A percentile compares a stretch with the other conserved stretches of the same genome.
phyloP scores from a whole-genome alignment of 805 yeast species.

The Starmerella bacillaris region DNA sequence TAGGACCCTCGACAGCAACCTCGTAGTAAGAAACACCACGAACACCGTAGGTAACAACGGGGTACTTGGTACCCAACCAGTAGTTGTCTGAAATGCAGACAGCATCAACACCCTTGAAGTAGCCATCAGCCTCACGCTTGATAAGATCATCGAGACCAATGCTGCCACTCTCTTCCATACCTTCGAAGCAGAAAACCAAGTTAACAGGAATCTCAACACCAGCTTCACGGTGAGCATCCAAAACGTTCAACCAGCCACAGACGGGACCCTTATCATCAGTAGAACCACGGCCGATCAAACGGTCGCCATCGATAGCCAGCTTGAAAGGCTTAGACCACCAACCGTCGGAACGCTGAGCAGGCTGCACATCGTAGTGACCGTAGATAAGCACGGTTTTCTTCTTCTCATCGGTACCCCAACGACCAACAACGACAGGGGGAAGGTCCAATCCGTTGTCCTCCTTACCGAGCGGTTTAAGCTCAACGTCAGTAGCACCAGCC shows the following conservation, averaged over 20 bases:
- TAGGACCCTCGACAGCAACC: conserved; percentile 68
- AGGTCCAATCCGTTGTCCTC: conserved; percentile 36
- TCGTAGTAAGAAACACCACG: conserved; percentile 94
- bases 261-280: conserved; percentile 99
- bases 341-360: conserved; percentile 81
- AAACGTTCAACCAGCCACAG: conserved; percentile 84
- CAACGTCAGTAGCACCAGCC: conserved; percentile 69
- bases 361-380: conserved; percentile 98
- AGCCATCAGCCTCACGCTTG: conserved; percentile 54
- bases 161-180: conserved; percentile 98
- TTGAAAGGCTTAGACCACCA: conserved; percentile 88
- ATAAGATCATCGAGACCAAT: conserved; percentile 75
- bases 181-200: conserved; percentile 83
- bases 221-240: conserved; percentile 75
- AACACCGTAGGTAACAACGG: conserved; percentile 91
- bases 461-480: conserved; percentile 58
- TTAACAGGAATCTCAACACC: conserved; percentile 86
- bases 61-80: conserved; percentile 95
- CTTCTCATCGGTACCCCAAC: conserved; percentile 61
- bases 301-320: conserved; percentile 41
- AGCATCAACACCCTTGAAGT: conserved; percentile 79
- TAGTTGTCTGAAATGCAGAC: conserved; percentile 94
- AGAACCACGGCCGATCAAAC: conserved; percentile 80
- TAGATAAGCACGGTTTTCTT: conserved; percentile 83
- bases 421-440: conserved; percentile 89